Conservation (phyloP, 2,329 filamentous ascomycete genomes). For the Pseudogymnoascus sp. region DNA sequence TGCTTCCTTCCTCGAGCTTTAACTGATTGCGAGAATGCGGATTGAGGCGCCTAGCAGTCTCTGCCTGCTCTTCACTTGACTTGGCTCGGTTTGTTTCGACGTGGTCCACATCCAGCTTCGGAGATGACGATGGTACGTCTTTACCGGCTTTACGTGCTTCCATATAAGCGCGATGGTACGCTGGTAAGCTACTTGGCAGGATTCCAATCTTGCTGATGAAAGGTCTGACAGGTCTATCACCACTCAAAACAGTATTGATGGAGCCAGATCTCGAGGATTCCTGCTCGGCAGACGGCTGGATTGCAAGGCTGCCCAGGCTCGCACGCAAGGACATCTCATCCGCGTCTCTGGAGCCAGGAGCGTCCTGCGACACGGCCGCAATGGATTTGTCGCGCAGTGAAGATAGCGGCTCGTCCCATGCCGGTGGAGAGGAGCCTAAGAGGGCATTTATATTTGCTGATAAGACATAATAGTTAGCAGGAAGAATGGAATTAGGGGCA, state of each 20-base stretch:
- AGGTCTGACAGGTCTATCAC: constrained; percentile 21
- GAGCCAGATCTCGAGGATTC: constrained; percentile 14
- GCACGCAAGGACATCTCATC: background rate
- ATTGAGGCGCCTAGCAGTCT: constrained; percentile 71
- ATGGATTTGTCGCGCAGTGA: constrained; percentile 3
- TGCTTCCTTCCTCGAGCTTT: constrained; percentile 56
- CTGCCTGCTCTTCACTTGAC: constrained; percentile 69
- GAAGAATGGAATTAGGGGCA: background rate
- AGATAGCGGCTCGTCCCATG: constrained; percentile 32
- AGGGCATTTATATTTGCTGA: constrained; percentile 39
- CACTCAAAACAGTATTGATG: constrained; percentile 22
- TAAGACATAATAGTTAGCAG: background rate
- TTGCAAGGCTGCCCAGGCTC: background rate
- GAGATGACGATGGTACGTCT: constrained; percentile 40
- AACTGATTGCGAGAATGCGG: constrained; percentile 70
- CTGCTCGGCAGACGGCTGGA: background rate
- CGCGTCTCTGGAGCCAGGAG: background rate
- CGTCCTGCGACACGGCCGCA: background rate
- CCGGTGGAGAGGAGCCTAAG: constrained; percentile 47
- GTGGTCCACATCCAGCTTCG: constrained; percentile 37
- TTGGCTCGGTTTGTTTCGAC: constrained; percentile 30
- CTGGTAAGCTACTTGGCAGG: constrained; percentile 80
- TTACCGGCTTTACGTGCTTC: constrained; percentile 55
- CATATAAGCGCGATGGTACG: constrained; percentile 87
- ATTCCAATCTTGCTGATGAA: constrained; percentile 77